Base-by-base conservation (phyloP, 2,329 filamentous ascomycete species). In the Fusarium protoensiforme region DNA sequence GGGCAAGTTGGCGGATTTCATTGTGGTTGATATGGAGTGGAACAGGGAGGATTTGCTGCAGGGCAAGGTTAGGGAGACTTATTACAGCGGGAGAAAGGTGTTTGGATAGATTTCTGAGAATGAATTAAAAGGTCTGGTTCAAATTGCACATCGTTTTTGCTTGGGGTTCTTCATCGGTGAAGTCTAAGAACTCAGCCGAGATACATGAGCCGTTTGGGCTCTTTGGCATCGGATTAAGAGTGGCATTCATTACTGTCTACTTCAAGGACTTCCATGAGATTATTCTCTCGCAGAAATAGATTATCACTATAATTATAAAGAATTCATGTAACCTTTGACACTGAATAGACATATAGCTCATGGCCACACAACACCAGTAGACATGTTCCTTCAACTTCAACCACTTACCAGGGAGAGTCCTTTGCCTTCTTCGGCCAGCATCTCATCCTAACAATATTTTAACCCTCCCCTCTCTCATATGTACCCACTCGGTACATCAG, bases 1-100 rank as follows among this genome's bases (percentile, higher is more conserved):
- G 1, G 89, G 88, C 0, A 85, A 86, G 78, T 77, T 83, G 68
- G 90, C 89, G 0, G 88, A 91, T 72, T 87, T 91, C 64, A 85
- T 87, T 5, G 73, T 81, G 1, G 69, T 82, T 7, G 80, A 83
- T 22, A 77, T 89, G 85, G 78, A 83, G 36, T 90, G 87, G 85
- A 82, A 86, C n/a, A 51, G 7, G 7, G 46, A 51, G 27, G 46
- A 51, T 51, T 31, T 51, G 18, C 7, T 51, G 3, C 46, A 31
- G 10, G 46, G 46, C 0, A 51, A 31, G 46, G 27, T 51, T n/a
- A 51, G 2, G 46, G 46, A 51, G 27, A 51, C 46, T n/a, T 51
- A 51, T 14, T 51, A 51, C 2, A 2, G 2, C 0, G 46, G 46
- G 27, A 51, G 46, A 1, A 51, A 51, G 7, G 46, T 51, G 13